These are phyloP conservation scores for Myxozyma neglecta DNA, from an alignment of 805 yeast species.

Conservation along the genomic window DNA sequence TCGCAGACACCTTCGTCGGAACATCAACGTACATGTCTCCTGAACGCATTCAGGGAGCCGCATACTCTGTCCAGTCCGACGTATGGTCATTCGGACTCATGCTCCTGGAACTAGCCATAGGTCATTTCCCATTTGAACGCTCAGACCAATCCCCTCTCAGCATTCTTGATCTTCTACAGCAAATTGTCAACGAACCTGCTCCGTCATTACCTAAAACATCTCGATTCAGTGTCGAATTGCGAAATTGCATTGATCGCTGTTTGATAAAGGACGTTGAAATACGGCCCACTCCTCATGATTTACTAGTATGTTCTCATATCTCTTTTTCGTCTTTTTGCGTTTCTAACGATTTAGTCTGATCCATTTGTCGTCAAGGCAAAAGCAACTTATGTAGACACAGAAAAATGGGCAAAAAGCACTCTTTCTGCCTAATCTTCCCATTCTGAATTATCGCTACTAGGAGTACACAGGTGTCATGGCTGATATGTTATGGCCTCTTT, in stretches of 20 bases:
- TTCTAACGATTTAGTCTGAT: slow-evolving; percentile 8
- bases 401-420: slow-evolving; percentile 21
- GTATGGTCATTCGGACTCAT: slow-evolving; percentile 96
- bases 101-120: slow-evolving; percentile 84
- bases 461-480: too few relatives aligned
- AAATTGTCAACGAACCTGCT: slow-evolving; percentile 91
- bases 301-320: slow-evolving; percentile 43
- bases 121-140: slow-evolving; percentile 65
- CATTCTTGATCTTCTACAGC: slow-evolving; percentile 82
- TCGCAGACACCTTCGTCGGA: slow-evolving; percentile 97
- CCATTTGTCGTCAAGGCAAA: slow-evolving; percentile 14
- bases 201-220: slow-evolving; percentile 60
- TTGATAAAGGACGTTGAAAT: slow-evolving; percentile 64
- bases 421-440: background rate
- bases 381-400: slow-evolving; percentile 9
- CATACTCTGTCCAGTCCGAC: slow-evolving; percentile 91
- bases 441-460: too few relatives aligned
- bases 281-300: slow-evolving; percentile 72
- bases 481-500: background rate
- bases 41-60: slow-evolving; percentile 92
- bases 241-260: slow-evolving; percentile 72
- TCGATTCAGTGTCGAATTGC: slow-evolving; percentile 50
- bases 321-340: background rate
- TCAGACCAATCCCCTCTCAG: slow-evolving; percentile 61
- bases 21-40: slow-evolving; percentile 95